phyloP scores from a whole-genome alignment of 2,329 filamentous ascomycete species.

The Colletotrichum orbiculare region DNA sequence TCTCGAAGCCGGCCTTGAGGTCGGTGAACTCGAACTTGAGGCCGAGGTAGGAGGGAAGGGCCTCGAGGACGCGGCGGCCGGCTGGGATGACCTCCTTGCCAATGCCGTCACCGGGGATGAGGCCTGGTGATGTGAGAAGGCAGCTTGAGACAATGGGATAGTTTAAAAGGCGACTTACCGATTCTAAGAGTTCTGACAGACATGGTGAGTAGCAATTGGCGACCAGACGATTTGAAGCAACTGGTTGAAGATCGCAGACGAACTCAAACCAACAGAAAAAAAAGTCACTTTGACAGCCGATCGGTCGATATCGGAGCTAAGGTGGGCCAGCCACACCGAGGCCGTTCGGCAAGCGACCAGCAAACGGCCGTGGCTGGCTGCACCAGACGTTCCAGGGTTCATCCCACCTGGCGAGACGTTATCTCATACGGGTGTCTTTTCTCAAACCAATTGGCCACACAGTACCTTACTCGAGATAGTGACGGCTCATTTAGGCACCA shows the following conservation, averaged over 20 bases:
- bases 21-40: conserved; percentile 95
- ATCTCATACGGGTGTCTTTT: no score
- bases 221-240: conserved; percentile 7
- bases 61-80: conserved; percentile 90
- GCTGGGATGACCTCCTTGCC: conserved; percentile 98
- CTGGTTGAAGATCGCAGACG: conserved; percentile 8
- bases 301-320: conserved; percentile 36
- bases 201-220: conserved; percentile 45
- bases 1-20: conserved; percentile 92
- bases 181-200: conserved; percentile 56
- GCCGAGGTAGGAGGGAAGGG: conserved; percentile 88
- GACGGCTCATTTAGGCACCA: background rate
- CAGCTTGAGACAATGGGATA: conserved; percentile 11
- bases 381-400: background rate
- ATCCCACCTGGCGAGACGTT: no score
- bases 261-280: conserved; percentile 17
- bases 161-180: conserved; percentile 42
- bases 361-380: conserved; percentile 11
- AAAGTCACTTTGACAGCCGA: conserved; percentile 28
- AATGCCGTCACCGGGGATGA: conserved; percentile 98
- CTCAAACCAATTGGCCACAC: no score
- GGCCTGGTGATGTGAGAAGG: conserved; percentile 59
- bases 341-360: conserved; percentile 34
- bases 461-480: no score
- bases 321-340: conserved; percentile 31